phyloP scores from a whole-genome alignment of 108 stramenopile genomes.

The Cyclotella cryptica region DNA sequence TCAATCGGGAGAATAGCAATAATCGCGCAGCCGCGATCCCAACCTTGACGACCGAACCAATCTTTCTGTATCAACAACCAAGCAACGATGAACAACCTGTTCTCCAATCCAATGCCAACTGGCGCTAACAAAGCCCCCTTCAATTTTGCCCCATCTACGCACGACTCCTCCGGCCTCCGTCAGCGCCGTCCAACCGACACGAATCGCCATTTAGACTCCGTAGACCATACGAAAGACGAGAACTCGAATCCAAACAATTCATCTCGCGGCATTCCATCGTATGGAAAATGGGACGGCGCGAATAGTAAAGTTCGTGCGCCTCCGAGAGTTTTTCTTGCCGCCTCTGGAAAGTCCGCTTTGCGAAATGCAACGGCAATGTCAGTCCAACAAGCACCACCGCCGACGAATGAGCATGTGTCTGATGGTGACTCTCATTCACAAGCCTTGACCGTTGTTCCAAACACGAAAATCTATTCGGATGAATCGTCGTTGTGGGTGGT shows the following conservation, averaged over 20 bases:
- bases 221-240: not conserved
- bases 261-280: not conserved
- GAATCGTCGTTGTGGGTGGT: slow-evolving; percentile 40
- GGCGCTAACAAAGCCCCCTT: slow-evolving; percentile 1
- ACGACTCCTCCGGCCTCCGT: slow-evolving; percentile 18
- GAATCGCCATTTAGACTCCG: not conserved
- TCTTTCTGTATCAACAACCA: too few species aligned
- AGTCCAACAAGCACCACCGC: not conserved
- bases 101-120: not conserved
- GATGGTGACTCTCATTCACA: not conserved
- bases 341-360: slow-evolving; percentile 1
- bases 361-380: not conserved
- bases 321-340: slow-evolving; percentile 1
- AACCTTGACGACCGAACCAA: too few species aligned
- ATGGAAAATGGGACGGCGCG: not conserved
- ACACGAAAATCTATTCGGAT: not conserved
- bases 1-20: too few species aligned
- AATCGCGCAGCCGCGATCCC: too few species aligned
- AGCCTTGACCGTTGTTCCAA: slow-evolving; percentile 6
- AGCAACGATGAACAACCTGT: not conserved
- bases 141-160: not conserved
- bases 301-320: slow-evolving; percentile 19
- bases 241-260: slow-evolving; percentile 10
- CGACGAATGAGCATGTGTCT: not conserved
- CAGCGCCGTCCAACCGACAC: slow-evolving; percentile 2